A percentile compares a stretch with the other conserved stretches of the same genome.
Conservation (phyloP, 345 rosid genomes). For the Acer campestre region DNA sequence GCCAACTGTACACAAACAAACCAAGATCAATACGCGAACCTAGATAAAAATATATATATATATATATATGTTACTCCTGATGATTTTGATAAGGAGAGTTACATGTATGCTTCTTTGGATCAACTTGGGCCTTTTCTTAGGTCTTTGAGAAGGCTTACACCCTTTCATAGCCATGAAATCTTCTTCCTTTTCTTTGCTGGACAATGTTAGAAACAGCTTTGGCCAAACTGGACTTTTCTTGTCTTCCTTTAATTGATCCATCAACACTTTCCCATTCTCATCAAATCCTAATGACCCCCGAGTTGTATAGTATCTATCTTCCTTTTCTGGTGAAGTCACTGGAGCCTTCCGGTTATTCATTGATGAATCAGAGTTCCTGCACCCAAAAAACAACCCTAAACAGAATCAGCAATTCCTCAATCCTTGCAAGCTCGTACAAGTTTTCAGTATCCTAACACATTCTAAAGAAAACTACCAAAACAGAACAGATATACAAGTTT, state of each 20-base stretch:
- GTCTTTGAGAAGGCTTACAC: conserved; percentile 90
- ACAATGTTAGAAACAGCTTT: conserved; percentile 65
- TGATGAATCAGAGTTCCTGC: conserved; percentile 52
- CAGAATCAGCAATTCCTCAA: conserved; percentile 1
- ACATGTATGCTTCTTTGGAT: conserved; percentile 85
- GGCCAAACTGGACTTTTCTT: conserved; percentile 69
- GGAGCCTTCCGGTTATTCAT: conserved; percentile 50
- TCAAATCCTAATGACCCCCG: conserved; percentile 78
- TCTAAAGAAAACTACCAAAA: too few species aligned
- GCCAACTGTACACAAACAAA: conserved; percentile 53
- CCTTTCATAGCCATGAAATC: conserved; percentile 97
- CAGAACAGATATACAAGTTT: conserved; percentile 3
- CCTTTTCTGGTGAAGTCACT: conserved; percentile 65
- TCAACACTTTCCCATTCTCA: conserved; percentile 56
- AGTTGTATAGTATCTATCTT: conserved; percentile 78
- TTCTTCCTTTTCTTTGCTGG: conserved; percentile 93
- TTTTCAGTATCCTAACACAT: too few species aligned
- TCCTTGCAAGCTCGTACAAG: background rate
- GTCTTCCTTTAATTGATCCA: conserved; percentile 64
- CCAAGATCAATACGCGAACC: background rate
- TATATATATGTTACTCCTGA: too few species aligned
- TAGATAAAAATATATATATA: too few species aligned
- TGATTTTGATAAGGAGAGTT: conserved; percentile 25
- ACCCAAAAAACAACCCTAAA: background rate
- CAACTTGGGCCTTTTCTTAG: conserved; percentile 85